Percentiles rank a stretch among this genome's conserved stretches.
Conservation (phyloP, 257 asterid species). For the Knoxia roxburghii region DNA sequence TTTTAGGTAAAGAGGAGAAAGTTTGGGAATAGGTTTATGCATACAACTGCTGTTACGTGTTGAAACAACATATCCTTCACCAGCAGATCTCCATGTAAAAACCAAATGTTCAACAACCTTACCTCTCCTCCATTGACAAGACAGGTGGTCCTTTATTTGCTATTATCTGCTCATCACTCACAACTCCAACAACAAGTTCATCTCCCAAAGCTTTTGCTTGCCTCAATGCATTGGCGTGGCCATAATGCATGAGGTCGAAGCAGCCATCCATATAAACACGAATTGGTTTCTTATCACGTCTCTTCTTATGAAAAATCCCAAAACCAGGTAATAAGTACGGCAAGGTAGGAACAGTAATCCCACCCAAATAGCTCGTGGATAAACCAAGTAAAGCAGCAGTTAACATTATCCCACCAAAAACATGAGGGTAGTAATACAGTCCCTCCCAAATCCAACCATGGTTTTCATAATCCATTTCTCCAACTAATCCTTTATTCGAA, state of each 20-base stretch:
- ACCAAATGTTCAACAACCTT: neutral
- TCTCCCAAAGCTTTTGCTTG: constrained; percentile 92
- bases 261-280: constrained; percentile 99
- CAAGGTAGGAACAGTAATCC: constrained; percentile 56
- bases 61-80: neutral
- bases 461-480: constrained; percentile 71
- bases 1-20: neutral
- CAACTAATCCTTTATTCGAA: constrained; percentile 21
- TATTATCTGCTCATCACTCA: constrained; percentile 87
- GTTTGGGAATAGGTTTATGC: neutral
- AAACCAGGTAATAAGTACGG: constrained; percentile 61
- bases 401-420: constrained; percentile 90
- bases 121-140: constrained; percentile 90
- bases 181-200: constrained; percentile 87
- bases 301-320: constrained; percentile 62
- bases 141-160: constrained; percentile 91
- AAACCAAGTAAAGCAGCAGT: constrained; percentile 85
- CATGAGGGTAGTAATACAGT: constrained; percentile 62
- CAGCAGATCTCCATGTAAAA: neutral
- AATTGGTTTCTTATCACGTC: constrained; percentile 44
- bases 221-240: constrained; percentile 95
- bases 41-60: neutral
- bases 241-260: constrained; percentile 95
- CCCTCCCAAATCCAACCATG: constrained; percentile 79
- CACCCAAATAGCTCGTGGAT: constrained; percentile 75